Percentiles rank a stretch among this genome's conserved stretches.
Evolutionary conservation across 768 basidiomycete species (phyloP).

Genomic region (Boletus insuetus): DNA sequence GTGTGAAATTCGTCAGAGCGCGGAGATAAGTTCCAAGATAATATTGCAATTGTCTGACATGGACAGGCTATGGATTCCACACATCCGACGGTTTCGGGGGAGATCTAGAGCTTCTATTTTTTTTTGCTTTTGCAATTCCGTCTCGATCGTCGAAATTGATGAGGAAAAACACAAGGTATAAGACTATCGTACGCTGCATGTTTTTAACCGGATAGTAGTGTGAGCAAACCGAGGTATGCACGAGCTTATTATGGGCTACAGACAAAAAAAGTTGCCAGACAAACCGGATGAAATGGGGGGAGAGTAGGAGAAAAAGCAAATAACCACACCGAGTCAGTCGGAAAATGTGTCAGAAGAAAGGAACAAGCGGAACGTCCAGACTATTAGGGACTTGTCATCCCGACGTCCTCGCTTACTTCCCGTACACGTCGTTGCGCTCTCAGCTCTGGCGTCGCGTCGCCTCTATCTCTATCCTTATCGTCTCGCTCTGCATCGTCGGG

Average conservation of each 20-base stretch:
- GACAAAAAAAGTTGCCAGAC: conserved; percentile 10
- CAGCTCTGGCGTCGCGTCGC: conserved; percentile 32
- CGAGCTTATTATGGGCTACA: conserved; percentile 24
- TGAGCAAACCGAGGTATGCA: conserved; percentile 25
- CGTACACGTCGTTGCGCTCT: conserved; percentile 28
- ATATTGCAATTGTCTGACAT: no score
- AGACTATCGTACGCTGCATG: conserved; percentile 27
- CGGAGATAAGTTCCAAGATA: no score
- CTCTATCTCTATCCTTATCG: conserved; percentile 28
- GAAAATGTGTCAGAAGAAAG: not conserved
- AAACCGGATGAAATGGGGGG: conserved; percentile 9
- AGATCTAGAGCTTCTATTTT: conserved; percentile 12
- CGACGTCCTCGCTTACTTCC: conserved; percentile 31
- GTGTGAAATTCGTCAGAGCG: no score
- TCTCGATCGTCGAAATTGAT: not conserved
- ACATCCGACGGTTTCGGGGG: not conserved
- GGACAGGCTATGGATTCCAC: no score
- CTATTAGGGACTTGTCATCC: conserved; percentile 33
- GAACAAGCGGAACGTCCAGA: not conserved
- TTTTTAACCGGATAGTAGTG: conserved; percentile 14
- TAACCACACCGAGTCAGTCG: not conserved
- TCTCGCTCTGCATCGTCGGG: conserved; percentile 15
- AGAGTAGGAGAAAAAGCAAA: not conserved
- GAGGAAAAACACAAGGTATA: conserved; percentile 24
- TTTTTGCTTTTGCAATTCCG: not conserved